Base-by-base conservation (phyloP, 2,329 filamentous ascomycete genomes). In the Claviceps sorghi region DNA sequence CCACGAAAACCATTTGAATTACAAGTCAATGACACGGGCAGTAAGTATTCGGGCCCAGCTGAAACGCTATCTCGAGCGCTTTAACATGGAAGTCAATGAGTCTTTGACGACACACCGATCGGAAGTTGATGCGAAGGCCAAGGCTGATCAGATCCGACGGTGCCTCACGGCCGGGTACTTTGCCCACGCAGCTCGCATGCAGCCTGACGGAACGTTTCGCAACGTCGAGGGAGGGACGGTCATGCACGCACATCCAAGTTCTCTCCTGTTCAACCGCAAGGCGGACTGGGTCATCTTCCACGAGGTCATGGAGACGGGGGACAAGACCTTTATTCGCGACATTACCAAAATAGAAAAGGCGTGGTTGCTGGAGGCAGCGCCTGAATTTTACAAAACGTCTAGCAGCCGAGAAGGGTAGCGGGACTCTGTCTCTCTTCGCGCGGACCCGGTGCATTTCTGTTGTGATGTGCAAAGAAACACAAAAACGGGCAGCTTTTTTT, bases 241-340 rank as follows among this genome's bases (percentile, higher is more conserved):
- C 4, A 72, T 97, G 51, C 79, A 95, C 71, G 88, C 89, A 22
- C 93, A 98, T 68, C 93, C 93, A 0, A 95, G 82, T 62, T 94
- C 86, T 41, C 70, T 97, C 59, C 88, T 97, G 82, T 97, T 97
- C 73, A 95, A 95, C 67, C 82, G 90, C 53, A 96, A 94, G 71
- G 88, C 88, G 11, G 89, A 96, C 57, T 97, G 91, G 89, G 89
- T 97, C 10, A 78, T 98, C 36, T 98, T 96, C 63, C 86, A 94
- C 61, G 91, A 96, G 69, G 81, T 95, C 40, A 80, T 95, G 75
- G 88, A 97, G 70, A 94, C 87, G 4, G 81, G 84, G 10, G 80
- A 79, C 57, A 97, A 97, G 74, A 89, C 80, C 0, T 97, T 84
- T 64, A 94, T 98, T 60, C 77, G 88, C 52, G 91, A 97, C 67